A percentile compares a stretch with the other conserved stretches of the same genome.
Conservation (phyloP, 495 filamentous ascomycete species). For the Aspergillus affinis region DNA sequence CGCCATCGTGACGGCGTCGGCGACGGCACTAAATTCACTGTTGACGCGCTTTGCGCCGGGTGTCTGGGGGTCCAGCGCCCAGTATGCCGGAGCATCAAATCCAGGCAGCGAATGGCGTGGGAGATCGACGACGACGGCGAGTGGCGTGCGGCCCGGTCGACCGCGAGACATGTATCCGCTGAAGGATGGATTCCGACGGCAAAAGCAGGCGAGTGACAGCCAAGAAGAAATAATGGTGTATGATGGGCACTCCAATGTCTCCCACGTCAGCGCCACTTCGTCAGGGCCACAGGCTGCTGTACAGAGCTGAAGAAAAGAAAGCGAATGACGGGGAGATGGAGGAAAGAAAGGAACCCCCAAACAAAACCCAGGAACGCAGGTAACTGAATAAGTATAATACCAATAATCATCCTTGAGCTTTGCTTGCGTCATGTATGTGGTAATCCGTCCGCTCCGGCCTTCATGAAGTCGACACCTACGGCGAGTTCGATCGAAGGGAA, state of each 20-base stretch:
- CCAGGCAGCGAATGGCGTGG: not conserved
- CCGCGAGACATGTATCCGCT: not conserved
- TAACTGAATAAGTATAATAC: no score
- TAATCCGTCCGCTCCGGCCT: no score
- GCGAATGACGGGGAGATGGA: no score
- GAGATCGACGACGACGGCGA: not conserved
- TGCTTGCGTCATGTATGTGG: no score
- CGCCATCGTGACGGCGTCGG: constrained; percentile 52
- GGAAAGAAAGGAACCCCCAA: no score
- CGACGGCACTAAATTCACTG: constrained; percentile 24
- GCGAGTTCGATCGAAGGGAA: no score
- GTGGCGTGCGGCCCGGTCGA: not conserved
- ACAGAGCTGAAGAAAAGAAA: not conserved
- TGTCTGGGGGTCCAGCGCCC: not conserved
- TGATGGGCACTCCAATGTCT: not conserved
- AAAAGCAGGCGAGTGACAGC: not conserved
- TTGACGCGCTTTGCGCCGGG: not conserved
- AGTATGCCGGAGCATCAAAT: not conserved
- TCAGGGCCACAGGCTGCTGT: not conserved
- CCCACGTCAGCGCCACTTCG: not conserved
- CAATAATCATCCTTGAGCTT: no score
- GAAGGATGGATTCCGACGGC: not conserved
- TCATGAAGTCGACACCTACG: no score
- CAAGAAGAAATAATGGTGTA: not conserved
- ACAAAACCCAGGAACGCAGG: no score